Base-by-base conservation (phyloP, 2,329 filamentous ascomycete genomes). In the Hymenoscyphus scutula region DNA sequence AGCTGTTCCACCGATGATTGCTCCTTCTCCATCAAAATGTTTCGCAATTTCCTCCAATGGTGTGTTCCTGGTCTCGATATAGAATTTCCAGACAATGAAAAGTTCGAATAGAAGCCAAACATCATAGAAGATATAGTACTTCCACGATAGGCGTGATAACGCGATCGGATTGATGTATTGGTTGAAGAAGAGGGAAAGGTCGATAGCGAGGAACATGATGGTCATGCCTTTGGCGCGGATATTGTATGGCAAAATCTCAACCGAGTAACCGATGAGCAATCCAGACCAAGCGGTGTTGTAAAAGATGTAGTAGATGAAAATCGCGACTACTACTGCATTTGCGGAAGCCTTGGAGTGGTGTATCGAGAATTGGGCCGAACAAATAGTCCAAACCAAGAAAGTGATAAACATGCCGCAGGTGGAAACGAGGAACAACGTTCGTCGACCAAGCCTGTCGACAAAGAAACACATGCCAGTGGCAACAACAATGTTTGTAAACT, bases 221-320 rank as follows among this genome's bases (percentile, higher is more conserved):
- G 75, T 74, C 71, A 64, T 74, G 70, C 59, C 75, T 61, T 76
- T 74, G 54, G 74, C 74, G 34, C 69, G 68, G 38, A 71, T 67
- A 30, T 67, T 68, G 58, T 68, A 72, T 25, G 70, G 69, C 41
- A 72, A 55, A 41, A 72, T 71, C 58, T 72, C 70, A 32, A 68
- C 70, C 38, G 61, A 62, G 56, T 72, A 72, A 19, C 65, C 65
- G 15, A 69, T 67, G 8, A 70, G 61, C 34, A 71, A 59, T 19
- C 69, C 69, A 48, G 67, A 64, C 70, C 70, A 73, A 25, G 71
- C 69, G 23, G 74, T 68, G 54, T 76, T 74, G 53, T 73, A 76
- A 68, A 82, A 80, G 61, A 80, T 74, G 55, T 75, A 75, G 75
- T 79, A 81, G 61, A 82, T 73, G 74, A 78, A 83, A 67, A 82